A percentile compares a stretch with the other conserved stretches of the same genome.
Evolutionary conservation across 257 asterid species (phyloP).

Genomic region (Solanum sejunctum): DNA sequence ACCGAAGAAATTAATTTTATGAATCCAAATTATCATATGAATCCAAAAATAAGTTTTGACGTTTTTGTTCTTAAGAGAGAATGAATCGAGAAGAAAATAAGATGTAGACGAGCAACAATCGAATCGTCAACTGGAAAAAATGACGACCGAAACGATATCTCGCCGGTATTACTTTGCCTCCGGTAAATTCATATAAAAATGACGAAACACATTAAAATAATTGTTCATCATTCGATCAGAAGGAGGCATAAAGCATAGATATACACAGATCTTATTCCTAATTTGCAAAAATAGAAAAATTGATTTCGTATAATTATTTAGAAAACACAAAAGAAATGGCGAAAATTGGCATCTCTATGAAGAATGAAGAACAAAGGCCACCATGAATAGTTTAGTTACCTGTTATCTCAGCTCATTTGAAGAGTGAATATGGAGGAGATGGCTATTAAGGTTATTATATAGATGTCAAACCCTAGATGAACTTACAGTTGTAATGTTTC

Average conservation of each 20-base stretch:
- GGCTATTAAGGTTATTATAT: background rate
- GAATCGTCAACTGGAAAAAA: conserved; percentile 41
- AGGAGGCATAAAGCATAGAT: background rate
- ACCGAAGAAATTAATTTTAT: no score
- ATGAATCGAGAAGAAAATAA: background rate
- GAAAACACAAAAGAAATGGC: no score
- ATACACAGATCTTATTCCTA: no score
- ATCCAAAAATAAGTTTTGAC: background rate
- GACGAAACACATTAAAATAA: conserved; percentile 18
- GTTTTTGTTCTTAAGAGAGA: background rate
- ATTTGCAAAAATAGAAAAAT: accelerated
- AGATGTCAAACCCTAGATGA: background rate
- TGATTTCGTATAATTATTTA: background rate
- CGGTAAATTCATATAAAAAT: conserved; percentile 1
- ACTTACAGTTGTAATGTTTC: no score
- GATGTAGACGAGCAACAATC: conserved; percentile 97
- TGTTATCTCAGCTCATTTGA: background rate
- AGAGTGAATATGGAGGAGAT: accelerated
- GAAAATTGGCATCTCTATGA: background rate
- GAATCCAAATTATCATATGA: no score
- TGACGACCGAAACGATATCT: conserved; percentile 94
- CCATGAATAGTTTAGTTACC: background rate
- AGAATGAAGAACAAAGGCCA: background rate
- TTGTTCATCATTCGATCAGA: conserved; percentile 20
- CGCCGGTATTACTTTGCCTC: conserved; percentile 61